phyloP scores from a whole-genome alignment of 805 yeast species.

The Candida wancherniae region DNA sequence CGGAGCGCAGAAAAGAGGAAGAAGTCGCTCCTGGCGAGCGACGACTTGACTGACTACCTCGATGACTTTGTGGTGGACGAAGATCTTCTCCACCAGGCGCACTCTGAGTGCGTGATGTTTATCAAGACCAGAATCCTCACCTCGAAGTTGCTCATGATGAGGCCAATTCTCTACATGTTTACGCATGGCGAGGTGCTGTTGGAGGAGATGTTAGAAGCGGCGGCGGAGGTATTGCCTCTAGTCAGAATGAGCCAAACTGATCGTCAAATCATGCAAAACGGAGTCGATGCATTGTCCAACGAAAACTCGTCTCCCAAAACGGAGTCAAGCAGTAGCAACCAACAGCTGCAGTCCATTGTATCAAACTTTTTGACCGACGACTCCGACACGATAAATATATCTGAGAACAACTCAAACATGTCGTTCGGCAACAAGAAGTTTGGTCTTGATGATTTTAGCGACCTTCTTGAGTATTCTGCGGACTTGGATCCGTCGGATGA shows the following conservation, averaged over 20 bases:
- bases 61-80: conserved; percentile 34
- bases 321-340: too few species aligned
- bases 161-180: conserved; percentile 32
- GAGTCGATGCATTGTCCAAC: too few species aligned
- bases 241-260: conserved; percentile 1
- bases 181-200: conserved; percentile 26
- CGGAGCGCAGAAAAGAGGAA: conserved; percentile 18
- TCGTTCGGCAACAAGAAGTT: conserved; percentile 10
- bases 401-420: too few species aligned
- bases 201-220: conserved; percentile 25
- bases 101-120: conserved; percentile 35
- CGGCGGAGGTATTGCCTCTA: conserved; percentile 9
- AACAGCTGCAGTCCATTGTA: too few species aligned
- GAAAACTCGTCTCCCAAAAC: too few species aligned
- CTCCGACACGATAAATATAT: too few species aligned
- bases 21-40: conserved; percentile 4
- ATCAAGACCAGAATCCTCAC: conserved; percentile 33
- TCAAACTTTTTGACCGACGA: too few species aligned
- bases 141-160: conserved; percentile 29
- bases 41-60: conserved; percentile 21
- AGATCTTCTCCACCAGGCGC: conserved; percentile 28
- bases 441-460: conserved; percentile 31
- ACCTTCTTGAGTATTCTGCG: conserved; percentile 19
- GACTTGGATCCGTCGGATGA: conserved; percentile 9
- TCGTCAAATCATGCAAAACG: not conserved